phyloP scores from a whole-genome alignment of 2,329 filamentous ascomycete genomes.

The Monilinia laxa region DNA sequence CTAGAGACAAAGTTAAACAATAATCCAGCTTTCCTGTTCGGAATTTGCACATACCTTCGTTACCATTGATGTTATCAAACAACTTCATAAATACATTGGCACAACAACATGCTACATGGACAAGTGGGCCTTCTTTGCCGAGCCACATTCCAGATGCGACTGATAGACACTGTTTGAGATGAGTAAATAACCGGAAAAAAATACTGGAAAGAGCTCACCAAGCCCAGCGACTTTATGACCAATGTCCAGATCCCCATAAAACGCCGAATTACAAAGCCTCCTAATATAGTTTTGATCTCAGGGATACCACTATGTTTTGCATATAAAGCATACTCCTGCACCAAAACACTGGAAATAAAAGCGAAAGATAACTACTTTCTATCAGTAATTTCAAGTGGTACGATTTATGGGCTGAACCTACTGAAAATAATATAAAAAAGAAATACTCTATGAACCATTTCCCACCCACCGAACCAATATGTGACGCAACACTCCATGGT shows the following conservation, averaged over 20 bases:
- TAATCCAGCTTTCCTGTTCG: not conserved
- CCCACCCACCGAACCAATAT: conserved; percentile 63
- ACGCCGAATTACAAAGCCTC: conserved; percentile 85
- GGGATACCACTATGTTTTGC: conserved; percentile 95
- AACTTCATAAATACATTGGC: conserved; percentile 92
- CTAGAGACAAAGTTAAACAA: conserved; percentile 45
- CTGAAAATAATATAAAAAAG: conserved; percentile 81
- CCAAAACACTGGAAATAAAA: conserved; percentile 71
- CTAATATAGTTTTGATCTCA: conserved; percentile 94
- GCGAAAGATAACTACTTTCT: conserved; percentile 68
- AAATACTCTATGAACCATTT: conserved; percentile 84
- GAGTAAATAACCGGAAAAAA: conserved; percentile 25
- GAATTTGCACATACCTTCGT: conserved; percentile 64
- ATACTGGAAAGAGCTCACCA: conserved; percentile 53
- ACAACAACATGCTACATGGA: conserved; percentile 96
- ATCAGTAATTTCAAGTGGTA: not conserved
- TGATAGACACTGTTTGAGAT: conserved; percentile 67
- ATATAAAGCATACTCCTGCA: conserved; percentile 80
- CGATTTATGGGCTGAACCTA: conserved; percentile 46
- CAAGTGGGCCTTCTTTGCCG: conserved; percentile 91
- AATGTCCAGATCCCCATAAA: conserved; percentile 90
- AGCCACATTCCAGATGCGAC: conserved; percentile 95
- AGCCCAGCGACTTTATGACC: conserved; percentile 81
- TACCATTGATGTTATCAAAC: conserved; percentile 75
- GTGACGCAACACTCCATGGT: conserved; percentile 75